These are phyloP conservation scores for Blechomonas ayalai DNA, from an alignment of 208 protist species.

Conservation along the genomic window DNA sequence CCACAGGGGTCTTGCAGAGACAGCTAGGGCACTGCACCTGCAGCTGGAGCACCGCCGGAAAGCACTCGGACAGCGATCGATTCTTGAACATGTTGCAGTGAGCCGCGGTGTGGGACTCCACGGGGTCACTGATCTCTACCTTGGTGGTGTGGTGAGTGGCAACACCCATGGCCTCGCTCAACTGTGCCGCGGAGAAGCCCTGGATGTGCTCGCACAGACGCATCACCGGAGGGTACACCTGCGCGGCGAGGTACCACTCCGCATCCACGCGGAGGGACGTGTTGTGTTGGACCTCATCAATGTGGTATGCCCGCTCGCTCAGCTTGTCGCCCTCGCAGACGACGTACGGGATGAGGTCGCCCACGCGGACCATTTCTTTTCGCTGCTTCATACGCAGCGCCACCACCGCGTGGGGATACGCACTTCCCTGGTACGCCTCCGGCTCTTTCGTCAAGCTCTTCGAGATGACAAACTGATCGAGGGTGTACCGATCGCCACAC, in stretches of 20 bases:
- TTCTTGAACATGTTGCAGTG: conserved; percentile 72
- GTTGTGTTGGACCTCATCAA: conserved; percentile 78
- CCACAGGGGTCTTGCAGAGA: conserved; percentile 50
- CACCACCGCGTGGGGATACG: conserved; percentile 92
- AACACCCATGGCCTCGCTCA: conserved; percentile 84
- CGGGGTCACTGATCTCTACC: conserved; percentile 4
- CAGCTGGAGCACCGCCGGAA: conserved; percentile 55
- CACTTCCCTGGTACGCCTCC: conserved; percentile 91
- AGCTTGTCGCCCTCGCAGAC: conserved; percentile 83
- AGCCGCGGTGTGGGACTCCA: conserved; percentile 11
- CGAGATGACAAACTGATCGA: conserved; percentile 96
- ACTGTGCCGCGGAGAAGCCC: conserved; percentile 69
- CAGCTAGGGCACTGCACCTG: conserved; percentile 74
- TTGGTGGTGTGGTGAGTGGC: conserved; percentile 23
- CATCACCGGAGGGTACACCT: conserved; percentile 93
- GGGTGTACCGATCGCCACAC: conserved; percentile 33
- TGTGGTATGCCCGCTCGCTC: conserved; percentile 74
- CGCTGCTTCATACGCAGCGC: conserved; percentile 90
- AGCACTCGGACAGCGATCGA: conserved; percentile 59
- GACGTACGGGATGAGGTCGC: conserved; percentile 97
- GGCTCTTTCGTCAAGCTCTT: conserved; percentile 97
- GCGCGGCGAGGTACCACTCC: conserved; percentile 92
- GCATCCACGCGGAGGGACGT: conserved; percentile 68
- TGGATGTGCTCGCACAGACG: conserved; percentile 93
- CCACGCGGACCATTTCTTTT: conserved; percentile 88